These are phyloP conservation scores for Arctostaphylos glauca DNA, from an alignment of 148 eudicot species.

Conservation along the genomic window DNA sequence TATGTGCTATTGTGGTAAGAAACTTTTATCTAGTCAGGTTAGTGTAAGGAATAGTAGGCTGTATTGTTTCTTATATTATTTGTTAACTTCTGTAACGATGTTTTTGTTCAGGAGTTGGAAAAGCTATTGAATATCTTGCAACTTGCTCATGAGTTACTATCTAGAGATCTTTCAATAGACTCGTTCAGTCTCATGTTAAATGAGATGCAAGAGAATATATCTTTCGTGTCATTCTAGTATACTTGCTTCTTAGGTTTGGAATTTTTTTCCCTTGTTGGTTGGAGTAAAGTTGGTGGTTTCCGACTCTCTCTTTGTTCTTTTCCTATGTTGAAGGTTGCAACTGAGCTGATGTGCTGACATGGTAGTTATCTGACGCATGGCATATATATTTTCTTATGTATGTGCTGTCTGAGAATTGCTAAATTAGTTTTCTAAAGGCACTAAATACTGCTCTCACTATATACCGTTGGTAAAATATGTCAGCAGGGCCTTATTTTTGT, in stretches of 20 bases:
- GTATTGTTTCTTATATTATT: neutral
- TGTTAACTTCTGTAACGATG: neutral
- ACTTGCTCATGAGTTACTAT: too few species aligned
- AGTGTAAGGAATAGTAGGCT: constrained; percentile 11
- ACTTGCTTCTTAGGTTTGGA: constrained; percentile 84
- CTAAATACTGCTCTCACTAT: neutral
- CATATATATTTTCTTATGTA: neutral
- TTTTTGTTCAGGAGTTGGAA: constrained; percentile 79
- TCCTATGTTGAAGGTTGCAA: neutral
- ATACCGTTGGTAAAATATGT: neutral
- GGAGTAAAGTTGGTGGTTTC: neutral
- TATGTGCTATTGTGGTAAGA: constrained; percentile 88
- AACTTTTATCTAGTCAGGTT: constrained; percentile 9
- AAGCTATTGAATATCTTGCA: constrained; percentile 67
- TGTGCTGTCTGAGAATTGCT: neutral
- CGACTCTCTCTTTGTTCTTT: neutral
- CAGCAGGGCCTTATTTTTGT: neutral
- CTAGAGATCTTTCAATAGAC: constrained; percentile 77
- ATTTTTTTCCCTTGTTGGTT: neutral
- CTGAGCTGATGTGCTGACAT: neutral
- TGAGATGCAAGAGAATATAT: constrained; percentile 95
- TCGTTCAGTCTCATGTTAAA: constrained; percentile 72
- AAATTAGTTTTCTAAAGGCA: neutral
- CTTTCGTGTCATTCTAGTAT: constrained; percentile 98
- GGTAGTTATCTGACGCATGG: neutral